Conservation (phyloP, 2,329 filamentous ascomycete species). For the Ophiostoma australiae region DNA sequence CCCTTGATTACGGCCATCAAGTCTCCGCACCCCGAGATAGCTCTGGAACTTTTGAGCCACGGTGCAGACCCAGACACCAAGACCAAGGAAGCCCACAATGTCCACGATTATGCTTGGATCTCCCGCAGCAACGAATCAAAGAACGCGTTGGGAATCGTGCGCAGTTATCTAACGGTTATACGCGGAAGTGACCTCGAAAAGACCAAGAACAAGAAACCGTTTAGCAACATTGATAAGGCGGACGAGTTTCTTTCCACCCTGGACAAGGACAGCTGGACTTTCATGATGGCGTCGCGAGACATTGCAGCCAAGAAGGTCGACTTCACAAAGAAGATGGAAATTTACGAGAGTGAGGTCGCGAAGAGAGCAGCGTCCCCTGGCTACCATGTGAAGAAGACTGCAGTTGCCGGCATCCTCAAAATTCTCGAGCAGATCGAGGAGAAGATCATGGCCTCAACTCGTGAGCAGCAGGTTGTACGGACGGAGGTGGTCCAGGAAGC, state of each 20-base stretch:
- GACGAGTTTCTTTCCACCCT: not conserved
- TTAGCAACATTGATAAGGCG: not conserved
- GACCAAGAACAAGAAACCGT: not conserved
- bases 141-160: not conserved
- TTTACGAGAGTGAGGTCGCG: not conserved
- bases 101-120: not conserved
- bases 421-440: not conserved
- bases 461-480: not conserved
- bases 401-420: not conserved
- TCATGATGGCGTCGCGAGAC: not conserved
- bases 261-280: not conserved
- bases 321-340: not conserved
- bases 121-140: not conserved
- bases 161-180: not conserved
- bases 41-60: constrained; percentile 53
- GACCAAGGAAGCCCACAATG: constrained; percentile 33
- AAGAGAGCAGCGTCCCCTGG: not conserved
- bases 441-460: not conserved
- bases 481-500: not conserved
- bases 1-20: constrained; percentile 61
- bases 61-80: constrained; percentile 64
- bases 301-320: not conserved
- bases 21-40: constrained; percentile 45
- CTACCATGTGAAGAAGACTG: not conserved
- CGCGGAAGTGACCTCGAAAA: not conserved